Evolutionary conservation across 2,329 filamentous ascomycete species (phyloP).

Genomic region (Colletotrichum siamense): DNA sequence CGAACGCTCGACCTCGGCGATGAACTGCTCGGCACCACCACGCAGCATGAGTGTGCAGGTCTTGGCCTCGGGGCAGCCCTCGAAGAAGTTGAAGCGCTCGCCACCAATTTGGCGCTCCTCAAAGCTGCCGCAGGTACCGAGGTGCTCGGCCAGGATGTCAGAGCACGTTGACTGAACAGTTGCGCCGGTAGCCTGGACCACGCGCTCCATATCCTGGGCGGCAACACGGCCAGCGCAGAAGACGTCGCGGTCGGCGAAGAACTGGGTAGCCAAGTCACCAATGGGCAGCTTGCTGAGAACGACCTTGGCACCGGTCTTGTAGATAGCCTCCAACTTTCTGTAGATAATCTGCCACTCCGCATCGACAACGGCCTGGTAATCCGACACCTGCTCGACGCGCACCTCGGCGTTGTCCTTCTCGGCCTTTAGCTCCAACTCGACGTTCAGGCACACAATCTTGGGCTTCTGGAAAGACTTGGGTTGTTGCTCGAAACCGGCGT

Average conservation of each 20-base stretch:
- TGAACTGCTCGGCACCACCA: conserved; percentile 98
- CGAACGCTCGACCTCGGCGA: conserved; percentile 96
- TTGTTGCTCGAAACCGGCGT: conserved; percentile 98
- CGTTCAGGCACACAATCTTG: conserved; percentile 96
- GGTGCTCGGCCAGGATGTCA: conserved; percentile 86
- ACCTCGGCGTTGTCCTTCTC: conserved; percentile 99
- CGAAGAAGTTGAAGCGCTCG: conserved; percentile 98
- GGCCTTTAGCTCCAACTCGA: conserved; percentile 97
- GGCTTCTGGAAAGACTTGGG: conserved; percentile 94
- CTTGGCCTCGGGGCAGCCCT: conserved; percentile 93
- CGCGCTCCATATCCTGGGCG: conserved; percentile 91
- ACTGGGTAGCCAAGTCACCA: conserved; percentile 96
- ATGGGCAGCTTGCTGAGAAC: conserved; percentile 97
- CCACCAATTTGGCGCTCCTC: conserved; percentile 97
- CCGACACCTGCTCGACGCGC: conserved; percentile 95
- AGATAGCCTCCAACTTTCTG: conserved; percentile 96
- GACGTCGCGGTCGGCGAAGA: conserved; percentile 95
- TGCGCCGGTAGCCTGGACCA: conserved; percentile 92
- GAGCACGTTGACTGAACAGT: conserved; percentile 95
- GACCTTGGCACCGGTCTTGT: conserved; percentile 95
- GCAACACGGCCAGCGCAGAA: conserved; percentile 97
- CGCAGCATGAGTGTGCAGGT: conserved; percentile 96
- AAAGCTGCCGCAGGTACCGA: conserved; percentile 88
- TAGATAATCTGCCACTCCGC: conserved; percentile 99
- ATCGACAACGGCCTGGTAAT: conserved; percentile 99